A percentile compares a stretch with the other conserved stretches of the same genome.
Conservation (phyloP, 805 yeast genomes). For the Metschnikowia similis region DNA sequence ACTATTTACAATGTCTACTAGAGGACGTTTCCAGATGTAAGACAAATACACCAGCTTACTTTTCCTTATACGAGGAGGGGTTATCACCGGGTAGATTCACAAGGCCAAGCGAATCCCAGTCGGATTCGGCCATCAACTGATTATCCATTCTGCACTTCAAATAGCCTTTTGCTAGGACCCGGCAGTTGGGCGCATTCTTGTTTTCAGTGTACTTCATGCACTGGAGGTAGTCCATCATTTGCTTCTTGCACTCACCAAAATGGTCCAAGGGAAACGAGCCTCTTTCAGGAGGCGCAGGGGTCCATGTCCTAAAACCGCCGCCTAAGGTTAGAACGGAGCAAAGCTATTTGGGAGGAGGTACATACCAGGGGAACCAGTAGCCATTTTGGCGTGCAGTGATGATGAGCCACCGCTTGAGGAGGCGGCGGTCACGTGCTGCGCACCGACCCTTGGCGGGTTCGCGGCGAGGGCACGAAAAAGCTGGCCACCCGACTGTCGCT, state of each 20-base stretch:
- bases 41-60: constrained; percentile 8
- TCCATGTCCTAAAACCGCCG: constrained; percentile 32
- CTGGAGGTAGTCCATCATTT: constrained; percentile 69
- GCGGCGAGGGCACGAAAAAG: not conserved
- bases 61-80: constrained; percentile 6
- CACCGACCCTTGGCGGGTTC: no score
- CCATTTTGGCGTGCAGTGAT: constrained; percentile 10
- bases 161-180: constrained; percentile 77
- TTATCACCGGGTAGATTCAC: constrained; percentile 37
- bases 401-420: not conserved
- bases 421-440: not conserved
- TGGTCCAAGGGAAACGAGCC: constrained; percentile 97
- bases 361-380: constrained; percentile 22
- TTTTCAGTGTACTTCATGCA: constrained; percentile 78
- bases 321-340: constrained; percentile 13
- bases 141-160: constrained; percentile 87
- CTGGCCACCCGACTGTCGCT: no score
- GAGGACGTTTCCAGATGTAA: constrained; percentile 17
- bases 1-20: constrained; percentile 15
- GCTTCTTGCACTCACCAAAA: constrained; percentile 69
- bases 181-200: constrained; percentile 86
- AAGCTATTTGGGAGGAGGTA: not conserved
- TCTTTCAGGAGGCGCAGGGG: constrained; percentile 92
- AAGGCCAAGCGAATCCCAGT: constrained; percentile 43
- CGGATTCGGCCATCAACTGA: constrained; percentile 38